Evolutionary conservation across 257 asterid species (phyloP), one percentile per base, ranked within the genome.

Genomic region (Vinca minor): DNA sequence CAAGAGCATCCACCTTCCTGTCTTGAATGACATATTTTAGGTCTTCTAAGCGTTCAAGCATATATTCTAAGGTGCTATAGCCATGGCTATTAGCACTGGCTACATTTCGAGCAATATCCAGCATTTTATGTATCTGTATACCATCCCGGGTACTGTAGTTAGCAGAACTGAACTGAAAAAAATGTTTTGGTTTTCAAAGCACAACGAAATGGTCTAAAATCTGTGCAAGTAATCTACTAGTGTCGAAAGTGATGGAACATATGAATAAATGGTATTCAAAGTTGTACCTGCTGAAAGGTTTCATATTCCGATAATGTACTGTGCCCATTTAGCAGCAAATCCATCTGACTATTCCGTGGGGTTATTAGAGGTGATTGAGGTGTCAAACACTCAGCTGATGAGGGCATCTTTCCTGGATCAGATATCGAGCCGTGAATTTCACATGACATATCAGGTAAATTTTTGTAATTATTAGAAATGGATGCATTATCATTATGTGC

Each of bases 1-100:
- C 84, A 70, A 93, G 97, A 69, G 96, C 99, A 80, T 93, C 99
- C 80, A 84, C 97, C 81, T 87, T 93, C 78, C 97, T 83, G 71
- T 87, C 96, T 66, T 85, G 82, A 71, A 93, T 89, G 71, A 83
- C 89, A 74, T 83, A 87, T 76, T 87, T 89, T 69, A 93, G 86
- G 71, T 93, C 97, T 38, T 87, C 97, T 73, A 87, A 65, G 56
- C 78, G 82, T 67, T 85, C 89, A 31, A 89, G 82, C 91, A 93
- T 84, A 71, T 73, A 84, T 67, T 87, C 94, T 84, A 93, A 74
- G 14, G 99, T 76, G 71, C 77, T 84, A 75, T 88, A 92, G 64
- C 83, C 90, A 72, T 66, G 78, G 76, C 71, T 66, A 80, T 87
- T 93, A 36, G 82, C 76, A 63, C 69, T 85, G 71, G 83, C 86